Conservation (phyloP, 2,329 filamentous ascomycete species). For the Phialocephala subalpina region DNA sequence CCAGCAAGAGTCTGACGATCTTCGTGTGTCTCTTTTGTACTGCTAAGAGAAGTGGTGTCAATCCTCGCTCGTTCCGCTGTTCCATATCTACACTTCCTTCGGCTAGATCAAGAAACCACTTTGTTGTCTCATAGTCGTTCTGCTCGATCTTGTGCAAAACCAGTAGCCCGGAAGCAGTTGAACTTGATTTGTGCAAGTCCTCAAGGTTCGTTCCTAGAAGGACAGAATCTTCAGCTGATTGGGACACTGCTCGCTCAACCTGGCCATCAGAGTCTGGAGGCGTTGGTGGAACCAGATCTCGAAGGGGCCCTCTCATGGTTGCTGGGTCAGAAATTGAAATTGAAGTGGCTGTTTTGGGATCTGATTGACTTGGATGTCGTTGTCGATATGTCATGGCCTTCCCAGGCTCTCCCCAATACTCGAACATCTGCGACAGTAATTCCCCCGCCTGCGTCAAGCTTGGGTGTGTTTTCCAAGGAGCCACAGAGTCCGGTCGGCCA, state of each 20-base stretch:
- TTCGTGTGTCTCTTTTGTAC: constrained; percentile 5
- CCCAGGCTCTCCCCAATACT: neutral
- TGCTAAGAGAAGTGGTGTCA: constrained; percentile 5
- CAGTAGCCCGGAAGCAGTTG: neutral
- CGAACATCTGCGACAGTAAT: neutral
- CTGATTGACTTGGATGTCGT: constrained; percentile 2
- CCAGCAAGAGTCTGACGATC: neutral
- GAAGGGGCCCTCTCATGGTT: neutral
- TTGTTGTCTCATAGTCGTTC: constrained; percentile 5
- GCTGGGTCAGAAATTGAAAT: neutral
- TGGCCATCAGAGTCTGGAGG: neutral
- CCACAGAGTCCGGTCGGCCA: neutral
- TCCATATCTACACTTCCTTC: constrained; percentile 8
- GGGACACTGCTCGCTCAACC: neutral
- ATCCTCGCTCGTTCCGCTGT: neutral
- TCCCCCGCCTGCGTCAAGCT: neutral
- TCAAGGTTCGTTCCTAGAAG: neutral
- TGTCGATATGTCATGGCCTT: constrained; percentile 2
- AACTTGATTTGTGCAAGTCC: neutral
- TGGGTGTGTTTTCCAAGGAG: neutral
- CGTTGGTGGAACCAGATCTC: neutral
- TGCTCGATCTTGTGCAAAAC: constrained; percentile 4
- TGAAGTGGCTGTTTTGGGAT: neutral
- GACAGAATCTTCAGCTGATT: neutral
- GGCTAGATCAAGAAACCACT: constrained; percentile 2